Percentiles rank a stretch among this genome's conserved stretches.
Evolutionary conservation across 2,329 filamentous ascomycete species (phyloP).

Genomic region (Venturia carpophila): DNA sequence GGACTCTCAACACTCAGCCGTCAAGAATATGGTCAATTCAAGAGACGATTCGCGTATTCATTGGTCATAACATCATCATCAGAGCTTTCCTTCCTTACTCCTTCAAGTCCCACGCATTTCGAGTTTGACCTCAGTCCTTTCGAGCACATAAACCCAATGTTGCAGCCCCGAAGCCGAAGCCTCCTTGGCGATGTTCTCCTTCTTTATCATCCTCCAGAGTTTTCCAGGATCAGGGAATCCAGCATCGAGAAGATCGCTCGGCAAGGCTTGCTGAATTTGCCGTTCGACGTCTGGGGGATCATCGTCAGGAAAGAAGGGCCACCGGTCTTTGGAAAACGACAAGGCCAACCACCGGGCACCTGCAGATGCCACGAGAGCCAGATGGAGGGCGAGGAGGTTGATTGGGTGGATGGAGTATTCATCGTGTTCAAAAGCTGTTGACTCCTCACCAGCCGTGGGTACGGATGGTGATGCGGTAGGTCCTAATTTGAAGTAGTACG

Average conservation of each 20-base stretch:
- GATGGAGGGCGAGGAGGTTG: constrained; percentile 33
- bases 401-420: constrained; percentile 29
- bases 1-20: neutral
- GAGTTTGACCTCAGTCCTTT: constrained; percentile 10
- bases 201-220: constrained; percentile 12
- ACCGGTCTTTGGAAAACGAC: constrained; percentile 35
- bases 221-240: constrained; percentile 12
- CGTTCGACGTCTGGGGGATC: neutral
- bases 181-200: neutral
- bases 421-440: neutral
- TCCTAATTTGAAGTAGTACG: constrained; percentile 22
- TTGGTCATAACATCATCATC: neutral
- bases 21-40: neutral
- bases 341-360: constrained; percentile 34
- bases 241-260: neutral
- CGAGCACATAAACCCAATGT: constrained; percentile 13
- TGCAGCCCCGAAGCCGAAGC: neutral
- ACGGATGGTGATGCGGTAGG: constrained; percentile 18
- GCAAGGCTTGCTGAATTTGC: constrained; percentile 1
- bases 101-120: constrained; percentile 4
- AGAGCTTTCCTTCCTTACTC: neutral
- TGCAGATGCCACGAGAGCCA: constrained; percentile 33
- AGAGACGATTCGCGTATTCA: neutral
- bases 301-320: constrained; percentile 27
- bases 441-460: neutral